phyloP scores from a whole-genome alignment of 371 early-diverging fungal species.

The Rhizomucor miehei region DNA sequence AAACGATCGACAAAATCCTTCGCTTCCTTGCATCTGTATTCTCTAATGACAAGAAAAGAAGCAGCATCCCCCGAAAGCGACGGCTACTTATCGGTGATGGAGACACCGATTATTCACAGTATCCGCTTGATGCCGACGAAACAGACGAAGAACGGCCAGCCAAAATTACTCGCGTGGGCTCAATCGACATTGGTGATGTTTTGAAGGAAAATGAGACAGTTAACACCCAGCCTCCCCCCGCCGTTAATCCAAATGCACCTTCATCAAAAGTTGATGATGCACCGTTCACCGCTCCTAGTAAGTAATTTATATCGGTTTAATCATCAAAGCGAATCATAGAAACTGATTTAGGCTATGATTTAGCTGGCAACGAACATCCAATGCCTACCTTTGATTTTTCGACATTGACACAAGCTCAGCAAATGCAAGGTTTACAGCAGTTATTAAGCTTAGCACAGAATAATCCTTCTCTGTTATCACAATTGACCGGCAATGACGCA shows the following conservation, averaged over 20 bases:
- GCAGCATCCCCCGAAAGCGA: slow-evolving; percentile 55
- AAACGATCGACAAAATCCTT: slow-evolving; percentile 88
- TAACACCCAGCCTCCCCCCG: not conserved
- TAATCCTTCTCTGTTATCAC: slow-evolving; percentile 11
- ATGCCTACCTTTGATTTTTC: slow-evolving; percentile 5
- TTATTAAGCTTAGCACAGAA: slow-evolving; percentile 8
- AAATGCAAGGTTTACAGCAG: slow-evolving; percentile 10
- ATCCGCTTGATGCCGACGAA: slow-evolving; percentile 21
- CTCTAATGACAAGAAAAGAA: slow-evolving; percentile 60
- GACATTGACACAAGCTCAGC: not conserved
- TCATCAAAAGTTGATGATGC: slow-evolving; percentile 9
- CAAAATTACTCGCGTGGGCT: slow-evolving; percentile 12
- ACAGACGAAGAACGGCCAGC: slow-evolving; percentile 19
- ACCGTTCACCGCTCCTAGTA: slow-evolving; percentile 14
- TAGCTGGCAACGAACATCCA: not conserved
- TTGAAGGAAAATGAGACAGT: slow-evolving; percentile 6
- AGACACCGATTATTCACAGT: slow-evolving; percentile 23
- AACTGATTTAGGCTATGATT: slow-evolving; percentile 18
- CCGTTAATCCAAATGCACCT: not conserved
- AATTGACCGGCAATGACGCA: slow-evolving; percentile 1
- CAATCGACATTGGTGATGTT: slow-evolving; percentile 26
- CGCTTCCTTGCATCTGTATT: slow-evolving; percentile 80
- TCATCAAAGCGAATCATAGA: too few relatives aligned
- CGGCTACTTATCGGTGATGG: slow-evolving; percentile 41
- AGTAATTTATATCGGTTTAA: too few relatives aligned